Evolutionary conservation across 2,329 filamentous ascomycete genomes (phyloP), one percentile per base, ranked within the genome.

Genomic region (Didymella pinodella): DNA sequence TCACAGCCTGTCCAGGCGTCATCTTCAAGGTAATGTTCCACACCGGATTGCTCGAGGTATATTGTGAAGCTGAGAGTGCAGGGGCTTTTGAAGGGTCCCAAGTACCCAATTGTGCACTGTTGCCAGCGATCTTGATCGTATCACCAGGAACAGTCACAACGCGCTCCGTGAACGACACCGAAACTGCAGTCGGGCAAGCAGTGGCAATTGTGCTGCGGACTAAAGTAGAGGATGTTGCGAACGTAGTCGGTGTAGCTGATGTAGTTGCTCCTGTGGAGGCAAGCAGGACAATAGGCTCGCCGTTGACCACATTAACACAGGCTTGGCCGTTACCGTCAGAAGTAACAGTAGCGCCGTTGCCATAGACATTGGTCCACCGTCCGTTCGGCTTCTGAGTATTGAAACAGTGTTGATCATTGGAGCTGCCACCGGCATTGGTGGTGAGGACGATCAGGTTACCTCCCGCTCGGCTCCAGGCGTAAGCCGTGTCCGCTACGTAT

Each of bases 111-210:
- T 81, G 79, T 2, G 74, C 61, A 0, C 74, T 76, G 65, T 77
- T 79, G 34, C 83, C 83, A 0, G 77, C 66, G 3, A 84, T 70
- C 48, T 78, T 80, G 36, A 85, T 68, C 29, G 81, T 82, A 57
- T 85, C 82, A 20, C 83, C 83, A 45, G 71, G 80, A 44, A 78
- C 79, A 1, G 82, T 85, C 1, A 71, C 71, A 5, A 81, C 79
- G 50, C 80, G 79, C 14, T 83, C 75, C 28, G 77, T 73, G 68
- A 85, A 84, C 5, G 74, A 72, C 1, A 84, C 78, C 0, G 72
- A 63, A 6, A 77, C 71, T 1, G 70, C 34, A 1, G 68, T 65
- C 1, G 73, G 70, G 31, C 71, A 75, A 75, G 65, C 59, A 10
- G 65, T 61, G 3, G 32, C 20, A 11, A 38, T 54, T 0, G 51